Conservation (phyloP, 306 rosid genomes). For the Cucurbita pepo region DNA sequence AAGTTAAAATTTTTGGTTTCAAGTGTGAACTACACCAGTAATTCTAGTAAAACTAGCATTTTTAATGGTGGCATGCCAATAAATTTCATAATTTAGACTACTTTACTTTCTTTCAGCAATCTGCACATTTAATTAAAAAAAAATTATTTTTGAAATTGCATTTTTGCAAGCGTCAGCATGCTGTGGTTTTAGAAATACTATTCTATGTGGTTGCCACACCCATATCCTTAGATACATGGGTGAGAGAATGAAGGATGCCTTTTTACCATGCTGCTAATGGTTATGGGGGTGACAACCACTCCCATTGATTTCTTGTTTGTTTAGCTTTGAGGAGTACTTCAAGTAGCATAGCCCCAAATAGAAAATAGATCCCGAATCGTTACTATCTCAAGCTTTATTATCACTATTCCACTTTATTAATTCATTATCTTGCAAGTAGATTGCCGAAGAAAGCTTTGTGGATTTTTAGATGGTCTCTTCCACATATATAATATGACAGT, state of each 20-base stretch:
- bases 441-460: conserved; percentile 91
- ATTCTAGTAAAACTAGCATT: neutral
- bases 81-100: neutral
- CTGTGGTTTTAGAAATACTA: neutral
- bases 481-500: conserved; percentile 74
- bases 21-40: neutral
- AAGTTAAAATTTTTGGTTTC: neutral
- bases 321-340: neutral
- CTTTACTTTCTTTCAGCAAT: neutral
- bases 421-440: conserved; percentile 24
- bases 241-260: neutral
- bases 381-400: neutral
- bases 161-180: neutral
- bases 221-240: neutral
- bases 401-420: neutral
- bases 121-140: neutral
- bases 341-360: neutral
- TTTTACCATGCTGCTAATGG: neutral
- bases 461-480: conserved; percentile 85
- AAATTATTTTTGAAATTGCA: neutral
- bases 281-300: neutral
- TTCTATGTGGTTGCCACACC: neutral
- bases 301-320: neutral
- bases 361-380: neutral
- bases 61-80: neutral